phyloP scores from a whole-genome alignment of 148 eudicot species.

The Dianthus caryophyllus region DNA sequence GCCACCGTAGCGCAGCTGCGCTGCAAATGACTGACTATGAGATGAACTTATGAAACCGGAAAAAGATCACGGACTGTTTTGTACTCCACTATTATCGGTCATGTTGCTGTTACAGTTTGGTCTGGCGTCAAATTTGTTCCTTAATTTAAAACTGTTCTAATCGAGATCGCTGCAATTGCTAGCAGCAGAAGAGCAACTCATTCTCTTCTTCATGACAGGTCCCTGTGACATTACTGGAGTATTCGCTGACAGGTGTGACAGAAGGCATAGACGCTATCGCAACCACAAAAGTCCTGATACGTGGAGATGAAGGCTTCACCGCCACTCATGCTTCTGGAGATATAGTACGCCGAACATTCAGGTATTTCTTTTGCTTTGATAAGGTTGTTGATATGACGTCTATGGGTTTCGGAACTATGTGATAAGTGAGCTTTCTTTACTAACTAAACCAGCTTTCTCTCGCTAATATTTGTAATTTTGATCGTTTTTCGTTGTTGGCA shows the following conservation, averaged over 20 bases:
- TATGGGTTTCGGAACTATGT: too few species aligned
- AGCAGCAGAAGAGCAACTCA: neutral
- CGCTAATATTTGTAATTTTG: neutral
- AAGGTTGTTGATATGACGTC: neutral
- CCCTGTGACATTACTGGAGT: constrained; percentile 85
- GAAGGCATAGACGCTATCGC: constrained; percentile 95
- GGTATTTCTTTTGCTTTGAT: constrained; percentile 31
- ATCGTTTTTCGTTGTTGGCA: constrained; percentile 19
- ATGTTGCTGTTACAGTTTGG: too few species aligned
- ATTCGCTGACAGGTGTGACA: constrained; percentile 69
- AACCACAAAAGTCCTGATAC: constrained; percentile 70
- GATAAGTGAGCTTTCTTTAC: too few species aligned
- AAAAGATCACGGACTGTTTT: too few species aligned
- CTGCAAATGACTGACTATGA: too few species aligned
- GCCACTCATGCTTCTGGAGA: constrained; percentile 70
- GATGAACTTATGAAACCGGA: too few species aligned
- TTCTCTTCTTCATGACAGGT: constrained; percentile 39
- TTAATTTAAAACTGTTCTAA: too few species aligned
- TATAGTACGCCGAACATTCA: constrained; percentile 50
- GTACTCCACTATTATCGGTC: too few species aligned
- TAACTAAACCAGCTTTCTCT: too few species aligned
- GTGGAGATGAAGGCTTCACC: constrained; percentile 45
- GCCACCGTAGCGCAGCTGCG: too few species aligned
- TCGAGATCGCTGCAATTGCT: neutral
- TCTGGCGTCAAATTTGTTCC: too few species aligned